These are phyloP conservation scores for Globisporangium barbulae DNA, from an alignment of 352 stramenopile genomes.

Conservation along the genomic window DNA sequence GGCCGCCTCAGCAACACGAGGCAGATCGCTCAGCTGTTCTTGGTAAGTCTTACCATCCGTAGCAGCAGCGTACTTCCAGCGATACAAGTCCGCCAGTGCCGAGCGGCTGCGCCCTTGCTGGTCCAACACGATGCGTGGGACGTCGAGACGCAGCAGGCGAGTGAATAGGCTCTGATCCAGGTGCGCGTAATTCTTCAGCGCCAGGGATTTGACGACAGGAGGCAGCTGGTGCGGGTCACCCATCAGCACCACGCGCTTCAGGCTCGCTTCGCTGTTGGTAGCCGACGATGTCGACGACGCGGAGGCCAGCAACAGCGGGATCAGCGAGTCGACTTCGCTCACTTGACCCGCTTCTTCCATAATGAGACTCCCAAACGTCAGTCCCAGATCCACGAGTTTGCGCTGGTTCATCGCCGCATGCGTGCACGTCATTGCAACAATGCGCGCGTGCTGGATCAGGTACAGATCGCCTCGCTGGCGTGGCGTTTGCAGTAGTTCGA, in stretches of 20 bases:
- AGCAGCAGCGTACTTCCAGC: conserved; percentile 6
- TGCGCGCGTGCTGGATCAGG: conserved; percentile 92
- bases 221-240: conserved; percentile 93
- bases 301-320: conserved; percentile 89
- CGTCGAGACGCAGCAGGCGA: conserved; percentile 91
- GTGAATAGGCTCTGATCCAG: conserved; percentile 96
- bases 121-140: conserved; percentile 90
- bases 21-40: conserved; percentile 3
- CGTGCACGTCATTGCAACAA: conserved; percentile 96
- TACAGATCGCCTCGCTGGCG: conserved; percentile 92
- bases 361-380: conserved; percentile 86
- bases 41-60: not conserved
- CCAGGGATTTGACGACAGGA: conserved; percentile 87
- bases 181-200: conserved; percentile 86
- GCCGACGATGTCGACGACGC: conserved; percentile 1
- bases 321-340: conserved; percentile 92
- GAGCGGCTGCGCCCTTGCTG: conserved; percentile 6
- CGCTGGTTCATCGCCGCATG: conserved; percentile 89
- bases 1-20: conserved; percentile 2
- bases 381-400: conserved; percentile 83
- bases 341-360: conserved; percentile 96
- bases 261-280: conserved; percentile 16
- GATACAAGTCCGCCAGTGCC: conserved; percentile 10
- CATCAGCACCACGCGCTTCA: conserved; percentile 95
- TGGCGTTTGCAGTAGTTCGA: conserved; percentile 94